A percentile compares a stretch with the other conserved stretches of the same genome.
These are phyloP conservation scores for Aspergillus caelatus DNA, from an alignment of 2,329 filamentous ascomycete genomes.

Conservation along the genomic window DNA sequence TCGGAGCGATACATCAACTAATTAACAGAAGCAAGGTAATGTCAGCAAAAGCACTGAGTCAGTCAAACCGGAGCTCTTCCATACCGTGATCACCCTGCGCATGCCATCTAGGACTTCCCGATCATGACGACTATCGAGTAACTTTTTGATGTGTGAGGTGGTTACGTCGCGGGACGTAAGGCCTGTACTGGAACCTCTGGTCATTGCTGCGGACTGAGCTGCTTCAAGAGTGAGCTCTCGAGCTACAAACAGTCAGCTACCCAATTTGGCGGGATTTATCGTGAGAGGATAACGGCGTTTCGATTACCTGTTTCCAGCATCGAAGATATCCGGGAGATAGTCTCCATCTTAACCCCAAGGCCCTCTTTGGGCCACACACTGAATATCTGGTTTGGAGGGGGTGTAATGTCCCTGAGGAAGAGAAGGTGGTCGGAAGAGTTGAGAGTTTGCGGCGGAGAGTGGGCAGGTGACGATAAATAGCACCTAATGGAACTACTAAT, in stretches of 20 bases:
- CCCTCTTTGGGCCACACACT: constrained; percentile 14
- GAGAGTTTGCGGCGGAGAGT: constrained; percentile 14
- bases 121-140: constrained; percentile 91
- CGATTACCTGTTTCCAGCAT: constrained; percentile 88
- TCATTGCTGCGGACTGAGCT: constrained; percentile 77
- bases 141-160: constrained; percentile 85
- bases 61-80: constrained; percentile 12
- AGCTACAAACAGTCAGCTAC: constrained; percentile 57
- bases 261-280: constrained; percentile 12
- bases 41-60: constrained; percentile 18
- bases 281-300: not conserved
- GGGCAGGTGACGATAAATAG: constrained; percentile 11
- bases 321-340: constrained; percentile 88
- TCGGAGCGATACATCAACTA: constrained; percentile 95
- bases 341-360: constrained; percentile 71
- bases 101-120: constrained; percentile 90
- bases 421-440: constrained; percentile 7
- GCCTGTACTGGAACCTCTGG: constrained; percentile 55
- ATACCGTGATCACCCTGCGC: constrained; percentile 82
- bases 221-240: constrained; percentile 97
- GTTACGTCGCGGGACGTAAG: constrained; percentile 68
- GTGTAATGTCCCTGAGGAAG: not conserved
- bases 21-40: constrained; percentile 6
- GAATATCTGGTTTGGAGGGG: constrained; percentile 6
- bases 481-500: not conserved